Conservation (phyloP, 352 stramenopile species). For the Saprolegnia parasitica region DNA sequence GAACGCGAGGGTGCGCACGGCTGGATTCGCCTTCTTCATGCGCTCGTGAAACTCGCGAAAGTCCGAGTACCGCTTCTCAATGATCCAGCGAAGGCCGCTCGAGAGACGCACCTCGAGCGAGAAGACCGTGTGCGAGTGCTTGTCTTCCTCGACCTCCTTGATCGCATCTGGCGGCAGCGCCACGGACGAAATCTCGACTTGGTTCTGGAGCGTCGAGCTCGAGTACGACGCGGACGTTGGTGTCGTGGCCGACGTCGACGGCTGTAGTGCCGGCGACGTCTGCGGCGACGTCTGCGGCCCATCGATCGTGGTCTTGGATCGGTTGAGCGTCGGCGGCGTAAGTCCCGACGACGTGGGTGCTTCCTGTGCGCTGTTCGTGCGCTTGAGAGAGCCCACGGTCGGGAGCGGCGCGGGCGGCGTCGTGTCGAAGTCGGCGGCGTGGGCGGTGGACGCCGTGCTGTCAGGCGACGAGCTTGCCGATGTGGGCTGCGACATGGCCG, state of each 20-base stretch:
- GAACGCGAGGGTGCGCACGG: conserved; percentile 78
- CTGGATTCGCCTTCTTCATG: conserved; percentile 67
- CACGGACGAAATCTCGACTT: conserved; percentile 78
- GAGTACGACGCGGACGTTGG: conserved; percentile 13
- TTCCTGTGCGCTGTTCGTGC: conserved; percentile 21
- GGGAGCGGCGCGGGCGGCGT: not conserved
- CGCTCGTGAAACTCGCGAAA: conserved; percentile 83
- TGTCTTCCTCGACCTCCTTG: conserved; percentile 77
- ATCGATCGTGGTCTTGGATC: conserved; percentile 9
- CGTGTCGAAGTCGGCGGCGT: not conserved
- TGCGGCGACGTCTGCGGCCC: not conserved
- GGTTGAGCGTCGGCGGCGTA: conserved; percentile 13
- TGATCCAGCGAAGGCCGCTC: conserved; percentile 80
- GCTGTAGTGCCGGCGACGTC: not conserved
- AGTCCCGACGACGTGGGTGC: not conserved
- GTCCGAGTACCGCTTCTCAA: conserved; percentile 86
- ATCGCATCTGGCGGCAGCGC: conserved; percentile 59
- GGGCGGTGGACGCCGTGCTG: not conserved
- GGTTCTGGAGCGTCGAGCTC: not conserved
- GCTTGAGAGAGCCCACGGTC: not conserved
- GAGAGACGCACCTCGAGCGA: conserved; percentile 72
- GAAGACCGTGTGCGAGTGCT: conserved; percentile 76
- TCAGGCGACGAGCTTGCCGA: conserved; percentile 16
- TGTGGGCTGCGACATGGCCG: not conserved
- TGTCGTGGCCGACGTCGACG: not conserved